Base-by-base conservation (phyloP, 371 early-diverging fungal genomes). In the Scutellospora calospora region DNA sequence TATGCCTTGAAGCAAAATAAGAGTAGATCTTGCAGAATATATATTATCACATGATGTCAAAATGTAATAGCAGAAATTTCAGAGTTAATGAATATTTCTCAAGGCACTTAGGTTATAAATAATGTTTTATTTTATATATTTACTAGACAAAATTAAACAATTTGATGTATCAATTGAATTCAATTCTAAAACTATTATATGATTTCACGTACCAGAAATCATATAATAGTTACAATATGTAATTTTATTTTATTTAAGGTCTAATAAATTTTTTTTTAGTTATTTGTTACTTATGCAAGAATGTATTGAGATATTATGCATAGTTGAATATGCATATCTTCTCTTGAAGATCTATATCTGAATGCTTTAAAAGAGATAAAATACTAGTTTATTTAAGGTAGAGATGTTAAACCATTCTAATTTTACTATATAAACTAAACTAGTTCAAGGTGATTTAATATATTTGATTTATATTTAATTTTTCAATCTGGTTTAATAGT, bases 51-150 rank as follows among this genome's bases (percentile, higher is more conserved):
- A 71, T 14, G 29, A 71, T 51, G 49, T 71, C 45, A 71, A 51
- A 71, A 71, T 71, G 52, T 27, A 29, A 49, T 71, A 8, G 71
- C n/a, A 49, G 29, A 25, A 5, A 71, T 71, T 51, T 22, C 38
- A 5, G 20, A 71, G 25, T 71, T 71, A 16, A 71, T 25, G 14
- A 45, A 71, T 5, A 71, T 71, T 51, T 71, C 31, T 29, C 5
- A 1, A 68, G 68, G 25, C 33, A 68, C 49, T 29, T 35, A 38
- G 11, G 41, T 68, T 41, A 38, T 38, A 38, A 4, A 38, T 41
- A 18, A 8, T 35, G 12, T 54, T 54, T 54, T 18, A 54, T 18
- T 54, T 18, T 54, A 18, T 38, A 38, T 38, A 38, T 38, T 38
- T 38, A 38, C 38, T 38, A 38, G 38, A 6, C 38, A 38, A 38